These are phyloP conservation scores for Juncus effusus DNA, from an alignment of 176 grass and related monocot species.

Conservation along the genomic window DNA sequence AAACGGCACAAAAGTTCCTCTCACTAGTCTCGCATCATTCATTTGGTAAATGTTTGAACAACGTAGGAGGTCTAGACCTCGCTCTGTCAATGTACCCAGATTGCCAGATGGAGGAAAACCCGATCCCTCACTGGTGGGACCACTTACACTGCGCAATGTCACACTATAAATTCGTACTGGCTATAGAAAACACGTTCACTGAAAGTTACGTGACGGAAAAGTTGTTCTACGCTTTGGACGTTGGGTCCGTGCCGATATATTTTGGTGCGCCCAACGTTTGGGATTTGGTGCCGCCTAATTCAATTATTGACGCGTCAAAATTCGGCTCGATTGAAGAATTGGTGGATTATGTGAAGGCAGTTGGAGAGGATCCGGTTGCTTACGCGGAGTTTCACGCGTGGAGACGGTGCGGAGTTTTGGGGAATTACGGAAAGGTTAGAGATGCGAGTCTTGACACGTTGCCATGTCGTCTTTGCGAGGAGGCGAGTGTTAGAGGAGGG, in stretches of 20 bases:
- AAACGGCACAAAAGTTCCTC: conserved; percentile 32
- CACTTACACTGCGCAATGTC: conserved; percentile 63
- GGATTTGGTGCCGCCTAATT: conserved; percentile 50
- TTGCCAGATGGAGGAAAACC: conserved; percentile 29
- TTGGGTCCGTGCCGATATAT: conserved; percentile 48
- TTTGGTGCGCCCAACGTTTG: conserved; percentile 43
- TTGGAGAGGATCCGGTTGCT: conserved; percentile 47
- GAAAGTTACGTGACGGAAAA: conserved; percentile 63
- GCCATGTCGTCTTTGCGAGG: conserved; percentile 51
- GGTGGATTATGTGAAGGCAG: conserved; percentile 32
- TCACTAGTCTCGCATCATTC: conserved; percentile 40
- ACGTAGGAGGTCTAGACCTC: conserved; percentile 38
- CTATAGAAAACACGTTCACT: conserved; percentile 52
- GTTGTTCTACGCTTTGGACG: conserved; percentile 53
- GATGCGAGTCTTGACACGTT: conserved; percentile 45
- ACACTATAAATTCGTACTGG: conserved; percentile 59
- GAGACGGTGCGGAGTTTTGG: conserved; percentile 54
- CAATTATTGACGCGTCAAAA: conserved; percentile 37
- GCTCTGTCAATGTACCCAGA: conserved; percentile 46
- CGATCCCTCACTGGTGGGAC: conserved; percentile 47
- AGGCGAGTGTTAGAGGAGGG: conserved; percentile 39
- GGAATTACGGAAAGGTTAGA: conserved; percentile 43
- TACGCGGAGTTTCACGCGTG: conserved; percentile 58
- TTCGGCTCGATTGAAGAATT: conserved; percentile 44
- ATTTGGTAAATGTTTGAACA: conserved; percentile 52